phyloP scores from a whole-genome alignment of 148 eudicot genomes.

The Amaranthus palmeri region DNA sequence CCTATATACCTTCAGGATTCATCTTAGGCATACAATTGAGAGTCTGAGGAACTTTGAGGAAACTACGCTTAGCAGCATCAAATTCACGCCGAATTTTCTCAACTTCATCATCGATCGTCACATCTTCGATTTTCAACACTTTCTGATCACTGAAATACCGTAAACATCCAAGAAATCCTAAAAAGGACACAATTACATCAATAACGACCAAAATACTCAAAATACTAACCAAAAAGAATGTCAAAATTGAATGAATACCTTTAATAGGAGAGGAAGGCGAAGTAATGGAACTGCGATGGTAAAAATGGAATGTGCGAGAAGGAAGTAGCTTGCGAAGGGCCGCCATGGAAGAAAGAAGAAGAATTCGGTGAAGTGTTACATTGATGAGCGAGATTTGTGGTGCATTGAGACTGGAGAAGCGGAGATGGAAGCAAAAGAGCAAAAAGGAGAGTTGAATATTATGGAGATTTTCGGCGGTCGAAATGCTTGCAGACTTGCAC shows the following conservation, averaged over 20 bases:
- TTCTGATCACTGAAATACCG: constrained; percentile 39
- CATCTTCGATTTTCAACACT: constrained; percentile 40
- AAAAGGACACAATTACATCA: background rate
- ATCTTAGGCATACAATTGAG: constrained; percentile 67
- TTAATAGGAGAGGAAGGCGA: background rate
- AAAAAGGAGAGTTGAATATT: no score
- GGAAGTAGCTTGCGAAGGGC: constrained; percentile 15
- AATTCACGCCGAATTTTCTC: constrained; percentile 55
- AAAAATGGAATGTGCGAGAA: constrained; percentile 6
- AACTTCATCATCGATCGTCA: constrained; percentile 40
- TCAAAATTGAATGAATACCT: constrained; percentile 13
- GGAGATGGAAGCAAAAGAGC: no score
- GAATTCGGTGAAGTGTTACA: constrained; percentile 1
- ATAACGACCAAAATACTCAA: background rate
- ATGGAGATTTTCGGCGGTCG: no score
- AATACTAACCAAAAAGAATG: background rate
- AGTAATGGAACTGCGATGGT: background rate
- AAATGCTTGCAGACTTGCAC: no score
- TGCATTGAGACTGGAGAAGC: no score
- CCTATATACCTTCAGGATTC: constrained; percentile 65
- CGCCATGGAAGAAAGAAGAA: constrained; percentile 13
- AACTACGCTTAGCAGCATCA: constrained; percentile 54
- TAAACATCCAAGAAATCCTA: constrained; percentile 29
- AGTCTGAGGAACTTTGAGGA: constrained; percentile 62
- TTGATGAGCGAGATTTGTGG: background rate